Evolutionary conservation across 495 filamentous ascomycete species (phyloP).

Genomic region (Darksidea phi): DNA sequence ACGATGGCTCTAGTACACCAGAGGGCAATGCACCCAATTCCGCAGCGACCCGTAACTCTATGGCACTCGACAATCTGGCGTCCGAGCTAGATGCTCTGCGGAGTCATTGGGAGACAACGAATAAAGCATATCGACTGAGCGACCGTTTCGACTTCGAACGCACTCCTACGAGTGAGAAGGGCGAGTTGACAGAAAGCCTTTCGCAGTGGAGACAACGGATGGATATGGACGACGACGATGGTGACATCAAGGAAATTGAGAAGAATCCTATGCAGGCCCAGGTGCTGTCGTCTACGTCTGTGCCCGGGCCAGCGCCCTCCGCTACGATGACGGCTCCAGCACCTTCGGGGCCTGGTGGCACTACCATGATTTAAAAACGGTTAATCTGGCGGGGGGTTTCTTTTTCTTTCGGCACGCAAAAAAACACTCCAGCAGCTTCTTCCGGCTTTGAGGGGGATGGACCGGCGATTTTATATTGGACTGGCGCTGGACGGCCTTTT

Average conservation of each 20-base stretch:
- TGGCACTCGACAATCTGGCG: constrained; percentile 87
- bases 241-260: constrained; percentile 1
- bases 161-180: constrained; percentile 49
- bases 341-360: constrained; percentile 25
- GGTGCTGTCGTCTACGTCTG: background rate
- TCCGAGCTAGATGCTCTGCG: constrained; percentile 86
- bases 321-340: constrained; percentile 4
- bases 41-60: constrained; percentile 66
- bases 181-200: constrained; percentile 34
- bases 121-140: constrained; percentile 87
- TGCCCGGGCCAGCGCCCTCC: background rate
- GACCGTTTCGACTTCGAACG: constrained; percentile 83
- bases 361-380: constrained; percentile 25
- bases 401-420: no score
- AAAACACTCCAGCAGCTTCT: no score
- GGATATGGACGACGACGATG: constrained; percentile 36
- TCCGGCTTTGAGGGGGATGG: no score
- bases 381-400: background rate
- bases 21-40: constrained; percentile 28
- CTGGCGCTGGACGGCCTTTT: no score
- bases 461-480: no score
- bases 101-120: constrained; percentile 91
- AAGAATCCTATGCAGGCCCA: background rate
- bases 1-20: constrained; percentile 27
- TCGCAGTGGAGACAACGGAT: constrained; percentile 38